phyloP scores from a whole-genome alignment of 805 yeast genomes.

The Millerago galiae region DNA sequence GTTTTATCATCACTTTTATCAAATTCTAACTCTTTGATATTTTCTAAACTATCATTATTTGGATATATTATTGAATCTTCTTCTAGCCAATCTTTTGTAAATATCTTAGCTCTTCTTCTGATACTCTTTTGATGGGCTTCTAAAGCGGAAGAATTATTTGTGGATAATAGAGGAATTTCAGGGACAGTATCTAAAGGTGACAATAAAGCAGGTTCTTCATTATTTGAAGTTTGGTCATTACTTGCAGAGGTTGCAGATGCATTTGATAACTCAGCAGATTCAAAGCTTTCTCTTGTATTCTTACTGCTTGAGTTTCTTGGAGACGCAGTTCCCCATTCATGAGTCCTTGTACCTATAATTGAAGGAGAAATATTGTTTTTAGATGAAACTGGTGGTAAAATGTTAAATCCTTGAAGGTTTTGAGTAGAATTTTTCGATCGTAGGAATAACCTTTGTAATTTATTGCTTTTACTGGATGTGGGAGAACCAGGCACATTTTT shows the following conservation, averaged over 20 bases:
- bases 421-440: conserved; percentile 17
- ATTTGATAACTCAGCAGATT: not conserved
- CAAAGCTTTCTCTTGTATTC: conserved; percentile 3
- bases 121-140: conserved; percentile 12
- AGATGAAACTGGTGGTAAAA: conserved; percentile 12
- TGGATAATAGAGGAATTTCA: not conserved
- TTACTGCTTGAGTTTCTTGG: conserved; percentile 2
- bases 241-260: too few species aligned
- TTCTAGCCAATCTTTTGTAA: conserved; percentile 6
- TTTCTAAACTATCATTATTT: not conserved
- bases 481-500: conserved; percentile 2
- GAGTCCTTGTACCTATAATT: conserved; percentile 42
- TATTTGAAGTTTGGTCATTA: not conserved
- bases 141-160: not conserved
- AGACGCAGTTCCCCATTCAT: conserved; percentile 38
- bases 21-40: not conserved
- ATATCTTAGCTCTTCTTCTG: conserved; percentile 22
- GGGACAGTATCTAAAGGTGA: conserved; percentile 1
- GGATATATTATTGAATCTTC: not conserved
- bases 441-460: conserved; percentile 21
- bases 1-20: not conserved
- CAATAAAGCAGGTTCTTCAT: not conserved
- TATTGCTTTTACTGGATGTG: conserved; percentile 9
- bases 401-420: conserved; percentile 13
- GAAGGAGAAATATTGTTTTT: conserved; percentile 23